phyloP scores from a whole-genome alignment of 2,329 filamentous ascomycete species.

The Penicillium sp. region DNA sequence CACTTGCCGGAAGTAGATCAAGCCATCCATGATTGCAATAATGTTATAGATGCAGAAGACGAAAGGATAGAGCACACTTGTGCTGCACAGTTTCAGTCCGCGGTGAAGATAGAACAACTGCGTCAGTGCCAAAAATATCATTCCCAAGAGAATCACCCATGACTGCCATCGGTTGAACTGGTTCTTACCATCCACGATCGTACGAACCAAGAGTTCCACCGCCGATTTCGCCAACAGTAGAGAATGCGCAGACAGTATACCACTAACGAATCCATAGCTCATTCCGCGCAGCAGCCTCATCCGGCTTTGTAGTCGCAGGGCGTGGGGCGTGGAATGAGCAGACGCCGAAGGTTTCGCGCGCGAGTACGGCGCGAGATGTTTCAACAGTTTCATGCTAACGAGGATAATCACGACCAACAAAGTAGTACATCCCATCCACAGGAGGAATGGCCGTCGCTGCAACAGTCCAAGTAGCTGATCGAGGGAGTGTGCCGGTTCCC shows the following conservation, averaged over 20 bases:
- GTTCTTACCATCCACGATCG: slow-evolving; percentile 80
- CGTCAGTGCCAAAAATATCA: slow-evolving; percentile 78
- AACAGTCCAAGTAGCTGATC: slow-evolving; percentile 78
- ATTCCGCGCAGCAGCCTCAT: slow-evolving; percentile 79
- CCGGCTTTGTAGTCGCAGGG: slow-evolving; percentile 54
- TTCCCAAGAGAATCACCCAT: slow-evolving; percentile 82
- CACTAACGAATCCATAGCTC: slow-evolving; percentile 85
- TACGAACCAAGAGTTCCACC: slow-evolving; percentile 88
- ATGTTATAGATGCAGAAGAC: slow-evolving; percentile 99
- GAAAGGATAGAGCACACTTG: slow-evolving; percentile 91
- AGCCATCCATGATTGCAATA: slow-evolving; percentile 91
- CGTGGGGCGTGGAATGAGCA: slow-evolving; percentile 42
- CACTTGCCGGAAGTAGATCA: slow-evolving; percentile 94
- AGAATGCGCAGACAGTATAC: slow-evolving; percentile 90
- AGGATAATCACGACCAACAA: slow-evolving; percentile 71
- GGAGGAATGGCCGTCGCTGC: slow-evolving; percentile 71
- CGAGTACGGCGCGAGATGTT: slow-evolving; percentile 36
- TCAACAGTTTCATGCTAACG: slow-evolving; percentile 54
- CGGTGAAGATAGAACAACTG: slow-evolving; percentile 96
- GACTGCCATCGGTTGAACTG: slow-evolving; percentile 96
- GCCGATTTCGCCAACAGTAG: slow-evolving; percentile 94
- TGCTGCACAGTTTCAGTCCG: slow-evolving; percentile 91
- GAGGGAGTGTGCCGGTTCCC: slow-evolving; percentile 86
- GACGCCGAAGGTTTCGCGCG: slow-evolving; percentile 44
- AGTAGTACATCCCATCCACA: slow-evolving; percentile 84